Percentiles rank a stretch among this genome's conserved stretches.
These are phyloP conservation scores for Podospora fimiseda DNA, from an alignment of 495 filamentous ascomycete genomes.

Conservation along the genomic window DNA sequence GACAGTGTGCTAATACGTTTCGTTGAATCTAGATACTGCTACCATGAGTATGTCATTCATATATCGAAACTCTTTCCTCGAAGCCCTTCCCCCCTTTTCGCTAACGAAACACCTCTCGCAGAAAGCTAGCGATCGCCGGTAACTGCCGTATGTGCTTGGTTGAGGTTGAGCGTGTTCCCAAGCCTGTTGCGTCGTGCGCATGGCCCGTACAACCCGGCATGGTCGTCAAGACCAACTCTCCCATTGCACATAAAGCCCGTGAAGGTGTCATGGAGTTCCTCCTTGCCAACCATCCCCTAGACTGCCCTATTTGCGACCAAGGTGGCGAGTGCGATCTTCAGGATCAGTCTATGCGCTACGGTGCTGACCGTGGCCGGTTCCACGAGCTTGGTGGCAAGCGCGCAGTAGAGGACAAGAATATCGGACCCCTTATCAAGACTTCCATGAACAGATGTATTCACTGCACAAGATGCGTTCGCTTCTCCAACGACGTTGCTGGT, in stretches of 20 bases:
- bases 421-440: slow-evolving; percentile 96
- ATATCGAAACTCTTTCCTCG: slow-evolving; percentile 5
- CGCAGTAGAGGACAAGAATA: slow-evolving; percentile 98
- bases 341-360: slow-evolving; percentile 98
- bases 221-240: slow-evolving; percentile 97
- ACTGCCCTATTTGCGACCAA: slow-evolving; percentile 97
- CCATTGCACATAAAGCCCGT: slow-evolving; percentile 90
- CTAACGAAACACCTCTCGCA: slow-evolving; percentile 38
- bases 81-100: slow-evolving; percentile 3
- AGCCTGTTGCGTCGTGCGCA: slow-evolving; percentile 95
- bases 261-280: slow-evolving; percentile 99
- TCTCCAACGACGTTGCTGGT: slow-evolving; percentile 94
- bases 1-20: slow-evolving; percentile 15
- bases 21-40: slow-evolving; percentile 74
- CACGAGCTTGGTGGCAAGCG: slow-evolving; percentile 93
- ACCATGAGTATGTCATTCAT: slow-evolving; percentile 70
- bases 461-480: slow-evolving; percentile 94
- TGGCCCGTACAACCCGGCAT: slow-evolving; percentile 98
- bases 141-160: slow-evolving; percentile 99
- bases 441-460: slow-evolving; percentile 99
- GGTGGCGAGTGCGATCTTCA: slow-evolving; percentile 98
- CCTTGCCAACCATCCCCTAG: slow-evolving; percentile 92
- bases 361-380: slow-evolving; percentile 90
- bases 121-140: slow-evolving; percentile 96
- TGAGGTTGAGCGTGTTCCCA: slow-evolving; percentile 91